Evolutionary conservation across 331 rosid species (phyloP), one percentile per base, ranked within the genome.

Genomic region (Malus hybrid): DNA sequence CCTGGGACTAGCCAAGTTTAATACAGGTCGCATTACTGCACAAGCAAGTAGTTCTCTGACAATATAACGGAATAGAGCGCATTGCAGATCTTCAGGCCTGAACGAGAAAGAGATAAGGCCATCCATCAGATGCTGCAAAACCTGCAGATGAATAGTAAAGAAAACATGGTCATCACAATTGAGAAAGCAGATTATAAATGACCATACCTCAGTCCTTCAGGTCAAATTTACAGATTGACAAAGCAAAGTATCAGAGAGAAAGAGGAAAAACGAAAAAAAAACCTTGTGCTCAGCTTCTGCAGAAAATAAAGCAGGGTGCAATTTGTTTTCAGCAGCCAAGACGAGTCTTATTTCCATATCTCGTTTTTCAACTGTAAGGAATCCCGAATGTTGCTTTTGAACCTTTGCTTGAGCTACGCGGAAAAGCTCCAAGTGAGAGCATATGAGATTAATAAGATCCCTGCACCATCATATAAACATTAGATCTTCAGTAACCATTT

Each of bases 241-340:
- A 36, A 20, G 77, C 24, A 44, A 69, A 42, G 13, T 42, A 42
- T 42, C 46, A 42, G 46, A 42, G 13, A 42, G 46, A 42, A 42
- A 42, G 46, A 10, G 13, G 1, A 8, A 24, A 79, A 50, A 42
- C 64, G 54, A 70, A 62, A 84, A 82, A 81, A 71, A 24, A 72
- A 92, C 99, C 99, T 95, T 95, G 76, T 92, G 99, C 84, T 95
- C 97, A 56, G 99, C 92, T 85, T 95, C 99, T 76, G 93, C 83
- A 77, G 99, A 95, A 91, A 92, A 90, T 76, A 95, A 74, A 84
- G 97, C 99, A 83, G 99, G 99, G 81, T 95, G 99, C 89, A 95
- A 78, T 77, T 89, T 92, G 83, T 92, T 81, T 82, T 92, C 99
- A 32, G 90, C 69, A 77, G 88, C 92, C 89, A 95, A 74, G 81